Conservation (phyloP, 2,329 filamentous ascomycete genomes). For the Xylariaceae sp. region DNA sequence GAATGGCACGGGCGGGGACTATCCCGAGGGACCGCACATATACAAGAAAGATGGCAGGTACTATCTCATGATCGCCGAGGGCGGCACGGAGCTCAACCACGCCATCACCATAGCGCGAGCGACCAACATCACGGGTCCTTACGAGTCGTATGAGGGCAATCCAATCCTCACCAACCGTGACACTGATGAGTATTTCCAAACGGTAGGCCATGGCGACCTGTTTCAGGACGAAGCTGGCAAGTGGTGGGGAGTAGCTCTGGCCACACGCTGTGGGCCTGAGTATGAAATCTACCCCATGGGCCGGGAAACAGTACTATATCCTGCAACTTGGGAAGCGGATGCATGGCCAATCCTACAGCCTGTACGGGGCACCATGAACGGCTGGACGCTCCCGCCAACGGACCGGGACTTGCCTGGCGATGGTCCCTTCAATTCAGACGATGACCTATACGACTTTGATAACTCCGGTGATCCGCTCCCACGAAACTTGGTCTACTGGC, state of each 20-base stretch:
- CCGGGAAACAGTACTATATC: constrained; percentile 37
- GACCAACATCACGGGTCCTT: constrained; percentile 37
- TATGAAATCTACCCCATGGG: constrained; percentile 38
- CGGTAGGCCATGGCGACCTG: constrained; percentile 52
- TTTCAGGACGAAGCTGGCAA: constrained; percentile 43
- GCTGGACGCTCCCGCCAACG: constrained; percentile 21
- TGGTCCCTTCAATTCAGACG: constrained; percentile 20
- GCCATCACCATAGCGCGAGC: constrained; percentile 45
- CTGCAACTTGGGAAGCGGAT: constrained; percentile 31
- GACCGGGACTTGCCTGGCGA: constrained; percentile 17
- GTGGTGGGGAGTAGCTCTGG: constrained; percentile 39
- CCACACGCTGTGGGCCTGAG: constrained; percentile 34
- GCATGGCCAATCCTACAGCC: constrained; percentile 32
- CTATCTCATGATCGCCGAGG: constrained; percentile 51
- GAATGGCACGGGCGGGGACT: constrained; percentile 42
- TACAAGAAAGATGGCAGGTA: constrained; percentile 47
- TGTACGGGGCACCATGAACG: constrained; percentile 31
- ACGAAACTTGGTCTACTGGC: constrained; percentile 52
- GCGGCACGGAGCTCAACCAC: constrained; percentile 45
- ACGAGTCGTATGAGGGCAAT: constrained; percentile 37
- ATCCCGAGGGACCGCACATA: constrained; percentile 51
- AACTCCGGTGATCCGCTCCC: too few relatives aligned
- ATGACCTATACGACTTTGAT: too few relatives aligned
- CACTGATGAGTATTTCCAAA: constrained; percentile 42
- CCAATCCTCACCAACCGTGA: constrained; percentile 43